Conservation (phyloP, 805 yeast genomes). For the Metschnikowia kunwiensis region DNA sequence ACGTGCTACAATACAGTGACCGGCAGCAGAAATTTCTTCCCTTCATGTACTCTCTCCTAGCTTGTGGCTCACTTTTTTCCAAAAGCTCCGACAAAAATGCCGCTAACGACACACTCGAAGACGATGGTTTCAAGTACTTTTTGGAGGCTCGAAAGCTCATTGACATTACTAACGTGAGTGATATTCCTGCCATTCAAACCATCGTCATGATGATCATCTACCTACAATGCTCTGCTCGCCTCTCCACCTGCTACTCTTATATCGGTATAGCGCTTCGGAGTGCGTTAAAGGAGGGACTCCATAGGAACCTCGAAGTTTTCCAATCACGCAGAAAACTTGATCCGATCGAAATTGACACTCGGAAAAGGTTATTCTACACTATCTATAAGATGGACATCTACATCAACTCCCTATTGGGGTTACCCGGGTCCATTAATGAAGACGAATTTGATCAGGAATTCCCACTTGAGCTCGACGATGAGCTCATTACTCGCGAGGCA, state of each 20-base stretch:
- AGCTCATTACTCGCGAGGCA: constrained; percentile 68
- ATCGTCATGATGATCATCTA: constrained; percentile 82
- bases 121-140: constrained; percentile 78
- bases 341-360: constrained; percentile 76
- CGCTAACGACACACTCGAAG: constrained; percentile 47
- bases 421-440: constrained; percentile 73
- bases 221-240: constrained; percentile 82
- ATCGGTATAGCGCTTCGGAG: constrained; percentile 85
- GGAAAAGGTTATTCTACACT: constrained; percentile 86
- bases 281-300: constrained; percentile 79
- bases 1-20: constrained; percentile 67
- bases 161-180: constrained; percentile 82
- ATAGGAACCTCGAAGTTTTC: constrained; percentile 56
- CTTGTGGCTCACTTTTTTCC: constrained; percentile 79
- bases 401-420: constrained; percentile 80
- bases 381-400: constrained; percentile 88
- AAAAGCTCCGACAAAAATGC: constrained; percentile 30
- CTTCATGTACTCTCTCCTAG: constrained; percentile 79
- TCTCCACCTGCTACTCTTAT: constrained; percentile 84
- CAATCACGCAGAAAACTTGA: constrained; percentile 54
- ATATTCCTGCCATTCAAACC: constrained; percentile 78
- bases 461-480: constrained; percentile 84
- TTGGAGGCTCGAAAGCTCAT: constrained; percentile 75
- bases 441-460: constrained; percentile 85
- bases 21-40: constrained; percentile 76